Evolutionary conservation across 768 basidiomycete genomes (phyloP), one percentile per base, ranked within the genome.

Genomic region (Trametopsis cervina): DNA sequence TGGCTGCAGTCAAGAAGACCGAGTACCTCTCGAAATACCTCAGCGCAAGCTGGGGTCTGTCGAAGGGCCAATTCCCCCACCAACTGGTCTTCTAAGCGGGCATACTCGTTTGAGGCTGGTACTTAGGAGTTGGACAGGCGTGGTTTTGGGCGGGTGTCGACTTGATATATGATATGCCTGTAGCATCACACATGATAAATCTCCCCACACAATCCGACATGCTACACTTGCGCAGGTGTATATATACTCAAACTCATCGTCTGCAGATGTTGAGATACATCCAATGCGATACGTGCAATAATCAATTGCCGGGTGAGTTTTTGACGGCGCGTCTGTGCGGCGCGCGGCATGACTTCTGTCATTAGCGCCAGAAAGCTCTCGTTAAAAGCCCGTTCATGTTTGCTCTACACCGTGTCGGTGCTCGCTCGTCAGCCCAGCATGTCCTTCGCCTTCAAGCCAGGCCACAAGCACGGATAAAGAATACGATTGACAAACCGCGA

Each of bases 21-120:
- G 86, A 90, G 62, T 83, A 85, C 76, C 77, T 98, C 57, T 76
- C 73, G 65, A 94, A 93, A 72, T 99, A 99, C 74, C 79, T 99
- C 60, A 85, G 84, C 66, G 80, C 94, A 47, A 82, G 77, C 63
- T 99, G 88, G 77, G 92, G 91, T 64, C 78, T 99, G 53, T 91
- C 90, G 59, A 96, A 94, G 79, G 92, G 94, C 53, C 92, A 98
- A 74, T 91, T 78, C 76, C 90, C 96, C 65, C 96, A 99, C 75
- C 81, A 89, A 71, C 67, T 99, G 73, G 78, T 78, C 54, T 98
- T 96, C 78, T 98, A 51, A 73, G 47, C 46, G 36, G 44, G 38
- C 38, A 47, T n/a, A n/a, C n/a, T n/a, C n/a, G n/a, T n/a, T n/a
- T n/a, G n/a, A n/a, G 49, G 46, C 43, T 24, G 21, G 41, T 42